phyloP scores from a whole-genome alignment of 345 rosid genomes.

The Zanthoxylum bungeanum region DNA sequence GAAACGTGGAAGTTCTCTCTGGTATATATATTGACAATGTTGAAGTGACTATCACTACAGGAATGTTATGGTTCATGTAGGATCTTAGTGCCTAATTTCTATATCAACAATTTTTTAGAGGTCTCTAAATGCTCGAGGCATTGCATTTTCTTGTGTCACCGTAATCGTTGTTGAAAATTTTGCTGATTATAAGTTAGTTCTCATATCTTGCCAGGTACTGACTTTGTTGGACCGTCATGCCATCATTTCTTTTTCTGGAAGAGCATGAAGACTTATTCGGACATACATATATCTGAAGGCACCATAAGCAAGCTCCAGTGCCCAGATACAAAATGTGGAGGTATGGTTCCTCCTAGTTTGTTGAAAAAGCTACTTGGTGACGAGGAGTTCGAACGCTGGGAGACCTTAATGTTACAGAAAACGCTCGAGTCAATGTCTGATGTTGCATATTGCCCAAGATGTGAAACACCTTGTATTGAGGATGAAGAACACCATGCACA shows the following conservation, averaged over 20 bases:
- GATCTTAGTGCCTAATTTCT: background rate
- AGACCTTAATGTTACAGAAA: constrained; percentile 71
- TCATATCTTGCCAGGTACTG: too few species aligned
- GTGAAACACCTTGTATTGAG: too few species aligned
- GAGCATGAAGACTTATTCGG: constrained; percentile 72
- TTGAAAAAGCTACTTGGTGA: constrained; percentile 63
- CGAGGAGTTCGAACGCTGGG: constrained; percentile 72
- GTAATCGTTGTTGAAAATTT: background rate
- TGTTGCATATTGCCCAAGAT: constrained; percentile 75
- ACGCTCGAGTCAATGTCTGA: constrained; percentile 82
- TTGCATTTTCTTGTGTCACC: background rate
- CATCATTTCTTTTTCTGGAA: constrained; percentile 72
- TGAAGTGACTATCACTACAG: too few species aligned
- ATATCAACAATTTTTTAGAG: background rate
- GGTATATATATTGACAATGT: too few species aligned
- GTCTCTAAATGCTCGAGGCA: background rate
- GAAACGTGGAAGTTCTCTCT: background rate
- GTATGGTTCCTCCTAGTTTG: constrained; percentile 65
- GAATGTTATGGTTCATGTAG: background rate
- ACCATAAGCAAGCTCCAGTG: too few species aligned
- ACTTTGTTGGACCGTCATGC: constrained; percentile 71
- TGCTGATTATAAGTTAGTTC: background rate
- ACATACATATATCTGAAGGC: constrained; percentile 71
- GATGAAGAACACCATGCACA: too few species aligned
- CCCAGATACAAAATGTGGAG: constrained; percentile 60